These are phyloP conservation scores for Tarenaya hassleriana DNA, from an alignment of 345 rosid species.

Conservation along the genomic window DNA sequence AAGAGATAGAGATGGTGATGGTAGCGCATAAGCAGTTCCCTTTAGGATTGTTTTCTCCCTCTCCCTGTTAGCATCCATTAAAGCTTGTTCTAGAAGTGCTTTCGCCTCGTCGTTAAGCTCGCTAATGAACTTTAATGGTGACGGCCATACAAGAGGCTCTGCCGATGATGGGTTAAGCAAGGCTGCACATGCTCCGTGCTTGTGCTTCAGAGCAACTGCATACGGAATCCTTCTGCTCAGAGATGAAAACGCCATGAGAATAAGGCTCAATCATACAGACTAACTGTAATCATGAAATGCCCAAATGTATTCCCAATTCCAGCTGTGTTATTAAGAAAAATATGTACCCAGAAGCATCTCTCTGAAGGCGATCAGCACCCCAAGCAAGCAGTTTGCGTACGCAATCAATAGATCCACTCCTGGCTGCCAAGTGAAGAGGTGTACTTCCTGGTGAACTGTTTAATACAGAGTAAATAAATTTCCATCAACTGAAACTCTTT, in stretches of 20 bases:
- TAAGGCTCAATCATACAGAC: no score
- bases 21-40: conserved; percentile 47
- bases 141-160: conserved; percentile 99
- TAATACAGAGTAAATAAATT: no score
- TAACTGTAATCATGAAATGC: no score
- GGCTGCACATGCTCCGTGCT: conserved; percentile 84
- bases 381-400: conserved; percentile 82
- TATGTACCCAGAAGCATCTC: conserved; percentile 91
- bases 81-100: conserved; percentile 65
- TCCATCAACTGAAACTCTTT: not conserved
- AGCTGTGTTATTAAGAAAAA: not conserved
- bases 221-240: conserved; percentile 79
- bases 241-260: no score
- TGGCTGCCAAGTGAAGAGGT: conserved; percentile 97
- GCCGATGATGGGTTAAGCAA: conserved; percentile 86
- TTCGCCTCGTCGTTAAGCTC: conserved; percentile 87
- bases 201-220: conserved; percentile 67
- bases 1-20: conserved; percentile 64
- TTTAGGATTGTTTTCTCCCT: conserved; percentile 81
- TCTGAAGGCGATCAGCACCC: conserved; percentile 95
- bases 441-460: conserved; percentile 85
- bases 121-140: conserved; percentile 90
- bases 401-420: conserved; percentile 96
- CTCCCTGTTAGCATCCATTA: conserved; percentile 82
- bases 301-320: no score